phyloP scores from a whole-genome alignment of 2,329 filamentous ascomycete genomes.

The Sarocladium brachiariae region DNA sequence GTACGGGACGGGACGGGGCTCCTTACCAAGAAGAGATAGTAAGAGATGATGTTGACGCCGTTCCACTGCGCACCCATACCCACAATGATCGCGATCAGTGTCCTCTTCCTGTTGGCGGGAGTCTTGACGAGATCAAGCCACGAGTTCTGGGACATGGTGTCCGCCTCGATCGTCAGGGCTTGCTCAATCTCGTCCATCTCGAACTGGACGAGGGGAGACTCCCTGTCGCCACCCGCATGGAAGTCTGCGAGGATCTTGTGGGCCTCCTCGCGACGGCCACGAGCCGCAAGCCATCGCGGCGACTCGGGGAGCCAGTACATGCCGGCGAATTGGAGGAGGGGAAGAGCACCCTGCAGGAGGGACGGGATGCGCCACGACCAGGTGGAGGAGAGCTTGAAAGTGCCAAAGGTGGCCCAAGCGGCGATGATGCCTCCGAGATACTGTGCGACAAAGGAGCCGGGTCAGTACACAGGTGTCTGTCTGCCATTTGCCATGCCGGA shows the following conservation, averaged over 20 bases:
- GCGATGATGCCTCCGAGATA: constrained; percentile 3
- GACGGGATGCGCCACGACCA: constrained; percentile 12
- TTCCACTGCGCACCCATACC: constrained; percentile 12
- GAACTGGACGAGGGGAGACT: constrained; percentile 32
- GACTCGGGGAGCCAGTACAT: constrained; percentile 28
- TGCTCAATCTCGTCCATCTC: constrained; percentile 35
- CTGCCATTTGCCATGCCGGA: neutral
- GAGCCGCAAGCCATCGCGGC: constrained; percentile 25
- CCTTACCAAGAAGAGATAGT: neutral
- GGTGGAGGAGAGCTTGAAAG: constrained; percentile 8
- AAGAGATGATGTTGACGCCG: neutral
- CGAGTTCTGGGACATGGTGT: constrained; percentile 24
- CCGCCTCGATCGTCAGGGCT: constrained; percentile 24
- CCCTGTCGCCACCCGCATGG: constrained; percentile 33
- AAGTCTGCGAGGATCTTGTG: constrained; percentile 30
- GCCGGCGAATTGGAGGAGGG: constrained; percentile 13
- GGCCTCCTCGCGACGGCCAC: constrained; percentile 27
- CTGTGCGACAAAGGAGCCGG: constrained; percentile 1
- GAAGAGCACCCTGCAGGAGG: constrained; percentile 3
- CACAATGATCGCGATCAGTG: constrained; percentile 15
- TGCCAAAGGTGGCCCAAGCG: constrained; percentile 19
- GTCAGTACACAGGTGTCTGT: neutral
- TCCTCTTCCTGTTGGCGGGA: constrained; percentile 19
- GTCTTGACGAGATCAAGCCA: constrained; percentile 14
- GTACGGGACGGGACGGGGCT: neutral